Base-by-base conservation (phyloP, 306 rosid species). In the Casuarina equisetifolia region DNA sequence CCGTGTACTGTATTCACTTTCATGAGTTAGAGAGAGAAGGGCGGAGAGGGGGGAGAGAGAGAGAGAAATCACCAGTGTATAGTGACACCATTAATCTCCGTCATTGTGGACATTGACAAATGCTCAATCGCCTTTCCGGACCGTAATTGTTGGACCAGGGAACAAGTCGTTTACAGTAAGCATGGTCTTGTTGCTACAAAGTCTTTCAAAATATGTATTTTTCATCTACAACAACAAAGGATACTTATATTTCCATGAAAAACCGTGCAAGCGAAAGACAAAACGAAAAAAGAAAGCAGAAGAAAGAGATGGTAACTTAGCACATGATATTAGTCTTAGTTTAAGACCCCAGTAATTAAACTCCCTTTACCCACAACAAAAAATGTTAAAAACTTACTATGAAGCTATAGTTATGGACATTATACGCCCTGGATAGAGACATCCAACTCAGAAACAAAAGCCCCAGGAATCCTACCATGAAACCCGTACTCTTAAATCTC, bases 101-200 rank as follows among this genome's bases (percentile, higher is more conserved):
- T 78, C 13, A 49, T 83, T 83, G 9, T 74, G 69, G 25, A 73
- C 86, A 15, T 74, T 74, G 5, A 83, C 78, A 66, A 53, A 78
- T 3, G 53, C 70, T 2, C 80, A 61, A 44, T 83, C 86, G 17
- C 86, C 86, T 49, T 72, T 74, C 13, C 49, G 82, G n/a, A 83
- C 86, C 50, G 25, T 55, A 19, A 78, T 70, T n/a, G 83, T 74
- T 6, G 86, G 86, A 13, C 86, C 86, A 15, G 86, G 86, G n/a
- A 78, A 83, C 20, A 36, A 44, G 43, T 71, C 75, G 20, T 82
- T 82, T 3, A 77, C 85, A 6, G 74, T 67, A 39, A 82, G 63
- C 70, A 77, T 73, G 67, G 71, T 74, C 79, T 82, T 82, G 16
- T 67, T 77, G 8, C 43, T 19, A 46, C 85, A 82, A 3, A 82